A percentile compares a stretch with the other conserved stretches of the same genome.
phyloP scores from a whole-genome alignment of 805 yeast genomes.

The Debaryomyces castellii region DNA sequence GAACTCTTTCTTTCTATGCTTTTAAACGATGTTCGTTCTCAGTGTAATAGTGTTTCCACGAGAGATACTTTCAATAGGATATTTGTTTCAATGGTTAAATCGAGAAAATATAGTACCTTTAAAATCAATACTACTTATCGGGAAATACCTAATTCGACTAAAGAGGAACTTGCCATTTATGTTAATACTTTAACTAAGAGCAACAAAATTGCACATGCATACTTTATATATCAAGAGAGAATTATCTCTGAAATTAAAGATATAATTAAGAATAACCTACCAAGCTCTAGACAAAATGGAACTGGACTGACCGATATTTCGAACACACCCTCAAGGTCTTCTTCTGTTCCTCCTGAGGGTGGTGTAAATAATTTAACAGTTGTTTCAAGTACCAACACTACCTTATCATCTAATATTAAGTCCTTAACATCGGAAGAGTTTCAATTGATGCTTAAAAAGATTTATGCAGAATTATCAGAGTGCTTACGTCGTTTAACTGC shows the following conservation, averaged over 20 bases:
- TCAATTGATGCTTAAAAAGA: slow-evolving; percentile 61
- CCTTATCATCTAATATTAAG: slow-evolving; percentile 48
- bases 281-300: slow-evolving; percentile 29
- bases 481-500: slow-evolving; percentile 69
- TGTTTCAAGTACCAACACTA: slow-evolving; percentile 6
- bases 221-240: slow-evolving; percentile 62
- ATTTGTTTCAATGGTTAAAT: slow-evolving; percentile 24
- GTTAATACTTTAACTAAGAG: slow-evolving; percentile 61
- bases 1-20: slow-evolving; percentile 55
- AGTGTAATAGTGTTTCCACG: slow-evolving; percentile 49
- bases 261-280: slow-evolving; percentile 65
- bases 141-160: slow-evolving; percentile 38
- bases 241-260: slow-evolving; percentile 71
- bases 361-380: slow-evolving; percentile 2
- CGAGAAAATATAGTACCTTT: slow-evolving; percentile 16
- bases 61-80: slow-evolving; percentile 54
- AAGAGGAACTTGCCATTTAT: slow-evolving; percentile 42
- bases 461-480: slow-evolving; percentile 66
- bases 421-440: slow-evolving; percentile 73
- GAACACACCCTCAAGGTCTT: slow-evolving; percentile 25
- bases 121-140: slow-evolving; percentile 36
- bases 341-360: slow-evolving; percentile 25
- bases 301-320: slow-evolving; percentile 22
- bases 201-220: slow-evolving; percentile 61
- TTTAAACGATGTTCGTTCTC: slow-evolving; percentile 59